Base-by-base conservation (phyloP, 805 yeast genomes). In the Zygoascus biomembranicola region DNA sequence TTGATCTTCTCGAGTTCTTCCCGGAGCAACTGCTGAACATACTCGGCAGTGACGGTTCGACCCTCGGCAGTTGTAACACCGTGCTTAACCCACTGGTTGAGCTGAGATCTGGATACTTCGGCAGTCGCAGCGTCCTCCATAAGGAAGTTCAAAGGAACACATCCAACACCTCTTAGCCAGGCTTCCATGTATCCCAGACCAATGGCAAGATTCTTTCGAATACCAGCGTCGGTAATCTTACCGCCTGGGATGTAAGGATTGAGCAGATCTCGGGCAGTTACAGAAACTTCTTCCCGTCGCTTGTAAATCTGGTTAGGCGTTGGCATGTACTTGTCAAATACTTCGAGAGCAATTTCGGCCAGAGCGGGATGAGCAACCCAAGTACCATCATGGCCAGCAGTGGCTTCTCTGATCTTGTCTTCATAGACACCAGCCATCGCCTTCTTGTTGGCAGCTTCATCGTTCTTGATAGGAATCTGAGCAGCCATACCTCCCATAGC, bases 401-500 rank as follows among this genome's bases (percentile, higher is more conserved):
- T 63, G 45, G 75, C 88, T 69, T 82, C 88, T 55, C 87, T 75
- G 63, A 80, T 74, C 74, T 82, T 82, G 71, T 82, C 88, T 64
- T 74, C 77, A 61, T 79, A 77, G 53, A 82, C 88, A 58, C 81
- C 82, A 61, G 79, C 83, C 81, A 83, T 77, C 51, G 87, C 87
- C 50, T 72, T 72, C 66, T 72, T 73, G 73, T 82, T 82, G 61
- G 84, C 81, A 52, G 66, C 77, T 46, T 74, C 75, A 61, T 83
- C 87, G 52, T 75, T 73, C 74, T 82, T 82, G 73, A 82, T 82
- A 46, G 88, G 88, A 63, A 82, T 82, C 70, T 81, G 86, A 14
- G 88, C 88, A 55, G 87, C 87, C 88, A 82, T 82, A 54, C 88
- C 88, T 51, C 88, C 88, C 78, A 82, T 80, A 47, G 88, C 88